Evolutionary conservation across 2,329 filamentous ascomycete genomes (phyloP).

Genomic region (Xylariaceae sp.): DNA sequence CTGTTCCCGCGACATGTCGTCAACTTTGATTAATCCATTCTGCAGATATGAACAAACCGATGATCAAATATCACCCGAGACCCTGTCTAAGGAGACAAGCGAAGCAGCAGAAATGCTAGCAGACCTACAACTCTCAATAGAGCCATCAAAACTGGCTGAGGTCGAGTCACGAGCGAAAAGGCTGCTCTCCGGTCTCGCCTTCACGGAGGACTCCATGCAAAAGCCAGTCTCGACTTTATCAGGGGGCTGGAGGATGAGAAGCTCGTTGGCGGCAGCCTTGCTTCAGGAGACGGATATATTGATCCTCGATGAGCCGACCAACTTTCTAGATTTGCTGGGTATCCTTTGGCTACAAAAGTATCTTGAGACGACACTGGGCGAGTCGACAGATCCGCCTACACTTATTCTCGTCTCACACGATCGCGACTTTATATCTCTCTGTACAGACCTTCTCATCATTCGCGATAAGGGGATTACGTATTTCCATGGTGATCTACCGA

Average conservation of each 20-base stretch:
- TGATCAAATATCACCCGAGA: conserved; percentile 50
- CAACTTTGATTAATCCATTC: background rate
- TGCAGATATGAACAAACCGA: conserved; percentile 46
- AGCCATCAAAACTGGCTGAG: conserved; percentile 57
- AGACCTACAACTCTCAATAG: conserved; percentile 62
- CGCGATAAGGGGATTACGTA: conserved; percentile 65
- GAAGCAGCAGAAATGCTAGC: conserved; percentile 64
- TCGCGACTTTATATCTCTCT: conserved; percentile 69
- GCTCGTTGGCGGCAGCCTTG: conserved; percentile 58
- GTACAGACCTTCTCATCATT: conserved; percentile 72
- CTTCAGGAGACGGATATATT: conserved; percentile 71
- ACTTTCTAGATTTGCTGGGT: conserved; percentile 75
- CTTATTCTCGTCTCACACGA: conserved; percentile 80
- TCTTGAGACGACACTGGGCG: conserved; percentile 49
- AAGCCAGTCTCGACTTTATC: conserved; percentile 62
- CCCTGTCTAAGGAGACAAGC: conserved; percentile 59
- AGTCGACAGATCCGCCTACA: conserved; percentile 52
- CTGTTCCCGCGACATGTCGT: background rate
- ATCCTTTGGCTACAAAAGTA: conserved; percentile 81
- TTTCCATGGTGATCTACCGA: conserved; percentile 68
- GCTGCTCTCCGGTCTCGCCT: conserved; percentile 66
- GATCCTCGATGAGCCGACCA: conserved; percentile 81
- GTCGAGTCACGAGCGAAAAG: conserved; percentile 61
- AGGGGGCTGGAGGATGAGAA: conserved; percentile 71
- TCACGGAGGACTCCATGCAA: conserved; percentile 55